Conservation (phyloP, 345 rosid genomes). For the rapeseed (Brassica napus) region DNA sequence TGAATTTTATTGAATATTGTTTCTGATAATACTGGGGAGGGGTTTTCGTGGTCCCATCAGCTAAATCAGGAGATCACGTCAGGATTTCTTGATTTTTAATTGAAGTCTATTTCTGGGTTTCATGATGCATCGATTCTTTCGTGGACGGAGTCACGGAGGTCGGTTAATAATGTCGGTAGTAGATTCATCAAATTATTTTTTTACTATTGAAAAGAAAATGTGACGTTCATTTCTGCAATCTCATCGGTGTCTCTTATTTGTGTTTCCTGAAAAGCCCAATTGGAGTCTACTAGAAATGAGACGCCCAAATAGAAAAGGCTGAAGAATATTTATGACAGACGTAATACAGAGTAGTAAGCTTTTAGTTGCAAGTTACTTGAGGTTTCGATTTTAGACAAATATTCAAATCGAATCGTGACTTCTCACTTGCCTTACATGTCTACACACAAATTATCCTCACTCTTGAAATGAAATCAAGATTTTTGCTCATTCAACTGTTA, state of each 20-base stretch:
- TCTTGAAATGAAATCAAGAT: constrained; percentile 39
- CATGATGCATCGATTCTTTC: not conserved
- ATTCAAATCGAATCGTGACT: constrained; percentile 22
- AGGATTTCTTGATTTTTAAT: not conserved
- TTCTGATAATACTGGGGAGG: not conserved
- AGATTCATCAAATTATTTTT: not conserved
- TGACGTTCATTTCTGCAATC: not conserved
- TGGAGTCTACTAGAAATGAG: not conserved
- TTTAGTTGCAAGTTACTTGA: constrained; percentile 35
- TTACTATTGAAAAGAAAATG: not conserved
- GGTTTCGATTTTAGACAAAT: constrained; percentile 8
- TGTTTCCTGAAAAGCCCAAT: not conserved
- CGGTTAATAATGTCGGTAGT: not conserved
- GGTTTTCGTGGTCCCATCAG: not conserved
- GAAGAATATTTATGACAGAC: not conserved
- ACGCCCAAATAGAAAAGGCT: constrained; percentile 13
- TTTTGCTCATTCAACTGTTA: constrained; percentile 12
- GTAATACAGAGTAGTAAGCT: constrained; percentile 7
- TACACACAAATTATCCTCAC: constrained; percentile 32
- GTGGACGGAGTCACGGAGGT: constrained; percentile 8
- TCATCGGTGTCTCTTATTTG: not conserved
- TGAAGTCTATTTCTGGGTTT: not conserved
- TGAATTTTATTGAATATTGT: not conserved
- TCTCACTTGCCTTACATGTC: constrained; percentile 34
- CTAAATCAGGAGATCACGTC: not conserved